A percentile compares a stretch with the other conserved stretches of the same genome.
Conservation (phyloP, 2,329 filamentous ascomycete species). For the Fusarium camptoceras region DNA sequence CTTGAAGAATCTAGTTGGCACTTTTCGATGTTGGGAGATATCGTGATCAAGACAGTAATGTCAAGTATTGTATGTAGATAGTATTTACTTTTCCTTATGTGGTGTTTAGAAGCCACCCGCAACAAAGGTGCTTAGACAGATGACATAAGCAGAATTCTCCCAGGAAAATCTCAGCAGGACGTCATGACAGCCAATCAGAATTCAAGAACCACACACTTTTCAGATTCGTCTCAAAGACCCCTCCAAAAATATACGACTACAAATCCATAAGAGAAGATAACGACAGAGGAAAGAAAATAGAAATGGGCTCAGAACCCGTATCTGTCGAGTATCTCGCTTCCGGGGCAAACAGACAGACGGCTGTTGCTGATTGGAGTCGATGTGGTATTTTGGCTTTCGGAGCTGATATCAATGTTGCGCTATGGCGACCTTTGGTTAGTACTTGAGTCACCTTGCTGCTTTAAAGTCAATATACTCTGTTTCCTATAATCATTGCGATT, state of each 20-base stretch:
- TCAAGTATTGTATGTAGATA: neutral
- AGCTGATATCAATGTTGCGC: constrained; percentile 85
- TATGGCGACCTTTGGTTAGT: constrained; percentile 85
- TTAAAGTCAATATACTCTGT: constrained; percentile 17
- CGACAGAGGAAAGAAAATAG: constrained; percentile 43
- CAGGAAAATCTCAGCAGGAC: constrained; percentile 39
- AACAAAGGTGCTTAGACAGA: constrained; percentile 12
- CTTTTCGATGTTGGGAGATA: neutral
- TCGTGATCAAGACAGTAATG: neutral
- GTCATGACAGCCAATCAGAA: constrained; percentile 52
- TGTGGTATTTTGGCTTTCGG: constrained; percentile 86
- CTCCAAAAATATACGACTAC: constrained; percentile 20
- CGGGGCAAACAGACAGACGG: constrained; percentile 90
- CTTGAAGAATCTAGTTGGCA: neutral
- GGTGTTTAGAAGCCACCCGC: constrained; percentile 27
- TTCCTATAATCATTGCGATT: neutral
- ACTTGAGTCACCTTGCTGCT: constrained; percentile 24
- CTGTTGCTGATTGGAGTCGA: constrained; percentile 87
- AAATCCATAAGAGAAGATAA: constrained; percentile 1
- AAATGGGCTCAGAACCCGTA: constrained; percentile 45
- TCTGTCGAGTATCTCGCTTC: constrained; percentile 72
- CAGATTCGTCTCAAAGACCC: constrained; percentile 47
- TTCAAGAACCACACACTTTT: constrained; percentile 50
- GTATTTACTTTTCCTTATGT: constrained; percentile 35
- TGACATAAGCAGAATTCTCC: constrained; percentile 42